Percentiles rank a stretch among this genome's conserved stretches.
Evolutionary conservation across 169 alveolate genomes (phyloP).

Genomic region (Plasmodium blacklocki): DNA sequence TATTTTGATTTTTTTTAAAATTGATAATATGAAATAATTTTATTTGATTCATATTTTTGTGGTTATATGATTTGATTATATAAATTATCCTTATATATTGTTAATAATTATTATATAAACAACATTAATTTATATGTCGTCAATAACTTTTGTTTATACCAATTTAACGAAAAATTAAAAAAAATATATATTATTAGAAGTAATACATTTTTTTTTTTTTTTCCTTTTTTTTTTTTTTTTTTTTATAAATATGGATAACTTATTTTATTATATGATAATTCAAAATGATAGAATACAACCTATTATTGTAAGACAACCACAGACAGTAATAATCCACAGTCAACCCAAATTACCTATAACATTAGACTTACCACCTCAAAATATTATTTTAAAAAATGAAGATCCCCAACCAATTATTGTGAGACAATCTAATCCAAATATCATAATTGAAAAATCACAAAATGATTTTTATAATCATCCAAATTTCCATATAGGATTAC

Average conservation of each 20-base stretch:
- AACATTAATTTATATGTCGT: no score
- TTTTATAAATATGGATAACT: slow-evolving; percentile 44
- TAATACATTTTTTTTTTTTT: not conserved
- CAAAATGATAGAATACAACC: slow-evolving; percentile 65
- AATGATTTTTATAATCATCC: slow-evolving; percentile 34
- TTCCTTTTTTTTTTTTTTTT: not conserved
- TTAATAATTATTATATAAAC: no score
- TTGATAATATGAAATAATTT: no score
- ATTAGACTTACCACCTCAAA: slow-evolving; percentile 73
- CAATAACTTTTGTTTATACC: no score
- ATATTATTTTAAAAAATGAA: slow-evolving; percentile 69
- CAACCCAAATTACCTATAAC: slow-evolving; percentile 66
- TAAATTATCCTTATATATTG: no score
- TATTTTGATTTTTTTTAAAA: no score
- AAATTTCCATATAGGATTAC: slow-evolving; percentile 21
- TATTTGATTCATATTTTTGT: no score
- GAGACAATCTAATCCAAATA: slow-evolving; percentile 73
- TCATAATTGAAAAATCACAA: slow-evolving; percentile 39
- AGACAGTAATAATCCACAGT: slow-evolving; percentile 35
- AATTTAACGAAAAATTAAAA: no score
- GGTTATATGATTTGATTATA: no score
- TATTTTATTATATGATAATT: slow-evolving; percentile 30
- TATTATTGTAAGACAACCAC: slow-evolving; percentile 68
- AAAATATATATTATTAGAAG: no score
- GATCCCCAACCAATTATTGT: slow-evolving; percentile 76